These are phyloP conservation scores for Coemansia sp. DNA, from an alignment of 192 early-diverging fungal genomes.

Conservation along the genomic window DNA sequence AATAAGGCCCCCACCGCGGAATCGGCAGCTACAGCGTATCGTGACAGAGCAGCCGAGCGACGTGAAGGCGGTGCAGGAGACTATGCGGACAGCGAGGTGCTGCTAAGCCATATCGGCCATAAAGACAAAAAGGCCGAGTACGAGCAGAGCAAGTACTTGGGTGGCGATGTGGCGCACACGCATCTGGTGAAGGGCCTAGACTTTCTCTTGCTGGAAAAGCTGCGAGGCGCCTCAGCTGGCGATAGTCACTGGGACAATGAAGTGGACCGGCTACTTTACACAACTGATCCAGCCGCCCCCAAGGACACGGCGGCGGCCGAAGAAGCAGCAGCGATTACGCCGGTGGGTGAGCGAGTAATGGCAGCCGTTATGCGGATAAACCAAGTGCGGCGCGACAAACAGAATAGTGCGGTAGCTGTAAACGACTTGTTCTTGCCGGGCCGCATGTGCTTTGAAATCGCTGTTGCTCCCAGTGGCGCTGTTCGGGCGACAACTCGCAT, in stretches of 20 bases:
- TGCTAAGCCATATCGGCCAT: neutral
- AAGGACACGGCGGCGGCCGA: neutral
- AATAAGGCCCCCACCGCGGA: neutral
- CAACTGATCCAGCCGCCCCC: neutral
- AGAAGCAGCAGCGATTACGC: neutral
- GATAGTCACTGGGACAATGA: slow-evolving; percentile 52
- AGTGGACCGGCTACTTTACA: slow-evolving; percentile 21
- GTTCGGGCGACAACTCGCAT: slow-evolving; percentile 69
- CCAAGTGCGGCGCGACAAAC: slow-evolving; percentile 55
- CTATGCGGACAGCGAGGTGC: neutral
- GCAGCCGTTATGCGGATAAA: slow-evolving; percentile 29
- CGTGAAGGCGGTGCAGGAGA: slow-evolving; percentile 54
- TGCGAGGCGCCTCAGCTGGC: slow-evolving; percentile 50
- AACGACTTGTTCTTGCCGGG: slow-evolving; percentile 78
- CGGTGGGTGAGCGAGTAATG: slow-evolving; percentile 21
- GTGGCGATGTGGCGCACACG: slow-evolving; percentile 82
- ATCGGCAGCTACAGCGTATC: slow-evolving; percentile 54
- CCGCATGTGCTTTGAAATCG: slow-evolving; percentile 73
- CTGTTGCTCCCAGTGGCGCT: slow-evolving; percentile 50
- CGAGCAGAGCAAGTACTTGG: slow-evolving; percentile 85
- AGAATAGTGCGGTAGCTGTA: slow-evolving; percentile 20
- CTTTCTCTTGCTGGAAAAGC: slow-evolving; percentile 75
- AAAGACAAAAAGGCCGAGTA: slow-evolving; percentile 24
- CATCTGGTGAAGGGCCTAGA: slow-evolving; percentile 94
- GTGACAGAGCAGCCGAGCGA: slow-evolving; percentile 91